Evolutionary conservation across 1,284 basidiomycete species (phyloP).

Genomic region (Moesziomyces globuligerus): DNA sequence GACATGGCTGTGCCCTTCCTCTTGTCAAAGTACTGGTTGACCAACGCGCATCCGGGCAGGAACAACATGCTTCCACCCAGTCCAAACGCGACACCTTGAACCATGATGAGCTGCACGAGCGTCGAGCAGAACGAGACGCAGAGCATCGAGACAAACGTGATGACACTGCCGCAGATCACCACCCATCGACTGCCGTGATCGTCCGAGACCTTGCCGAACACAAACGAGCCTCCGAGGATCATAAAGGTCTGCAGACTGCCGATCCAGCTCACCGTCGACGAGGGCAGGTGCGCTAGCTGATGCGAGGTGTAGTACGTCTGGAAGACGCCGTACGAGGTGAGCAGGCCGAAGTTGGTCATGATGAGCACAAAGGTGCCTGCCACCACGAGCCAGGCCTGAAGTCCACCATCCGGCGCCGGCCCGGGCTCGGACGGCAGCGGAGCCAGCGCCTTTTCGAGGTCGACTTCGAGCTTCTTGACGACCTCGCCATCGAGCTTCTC

Average conservation of each 20-base stretch:
- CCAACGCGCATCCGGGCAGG: constrained; percentile 39
- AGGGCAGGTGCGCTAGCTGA: constrained; percentile 27
- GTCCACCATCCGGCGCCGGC: constrained; percentile 39
- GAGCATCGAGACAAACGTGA: constrained; percentile 42
- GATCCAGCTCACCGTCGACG: constrained; percentile 41
- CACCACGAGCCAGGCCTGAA: constrained; percentile 46
- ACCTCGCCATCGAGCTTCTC: constrained; percentile 15
- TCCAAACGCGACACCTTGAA: constrained; percentile 35
- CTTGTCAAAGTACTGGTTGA: constrained; percentile 49
- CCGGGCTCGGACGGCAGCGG: neutral
- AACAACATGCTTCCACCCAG: constrained; percentile 46
- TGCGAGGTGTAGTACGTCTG: constrained; percentile 37
- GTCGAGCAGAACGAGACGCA: constrained; percentile 33
- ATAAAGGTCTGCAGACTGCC: constrained; percentile 45
- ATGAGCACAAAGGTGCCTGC: constrained; percentile 41
- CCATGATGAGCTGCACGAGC: constrained; percentile 27
- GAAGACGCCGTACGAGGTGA: constrained; percentile 49
- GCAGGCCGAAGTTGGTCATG: constrained; percentile 52
- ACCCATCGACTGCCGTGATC: constrained; percentile 34
- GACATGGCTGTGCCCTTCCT: constrained; percentile 38
- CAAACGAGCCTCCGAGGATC: constrained; percentile 33
- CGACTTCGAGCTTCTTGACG: too few species aligned
- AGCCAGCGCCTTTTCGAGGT: constrained; percentile 12
- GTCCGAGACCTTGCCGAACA: constrained; percentile 48
- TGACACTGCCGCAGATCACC: constrained; percentile 23